A percentile compares a stretch with the other conserved stretches of the same genome.
Evolutionary conservation across 2,329 filamentous ascomycete genomes (phyloP).

Genomic region (Cladosporium sp.): DNA sequence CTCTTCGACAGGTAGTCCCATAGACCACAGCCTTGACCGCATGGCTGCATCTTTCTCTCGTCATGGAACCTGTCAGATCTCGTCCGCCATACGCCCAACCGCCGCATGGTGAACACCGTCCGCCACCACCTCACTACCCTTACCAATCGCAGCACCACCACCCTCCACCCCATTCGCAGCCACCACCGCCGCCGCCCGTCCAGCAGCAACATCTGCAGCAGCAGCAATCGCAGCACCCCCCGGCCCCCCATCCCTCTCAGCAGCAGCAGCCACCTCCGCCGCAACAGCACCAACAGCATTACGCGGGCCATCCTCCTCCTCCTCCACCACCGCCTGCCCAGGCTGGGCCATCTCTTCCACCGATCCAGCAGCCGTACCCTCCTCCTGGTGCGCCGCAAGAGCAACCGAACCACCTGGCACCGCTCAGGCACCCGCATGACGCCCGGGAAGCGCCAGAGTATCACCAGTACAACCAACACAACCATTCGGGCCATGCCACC

Average conservation of each 20-base stretch:
- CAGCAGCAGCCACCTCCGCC: slow-evolving; percentile 26
- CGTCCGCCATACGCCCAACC: slow-evolving; percentile 19
- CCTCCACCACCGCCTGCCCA: slow-evolving; percentile 21
- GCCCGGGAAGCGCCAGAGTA: slow-evolving; percentile 32
- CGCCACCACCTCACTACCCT: slow-evolving; percentile 21
- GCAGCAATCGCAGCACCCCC: too few relatives aligned
- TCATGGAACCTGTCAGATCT: slow-evolving; percentile 23
- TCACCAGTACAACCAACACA: slow-evolving; percentile 35
- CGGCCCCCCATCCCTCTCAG: background rate
- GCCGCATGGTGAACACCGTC: slow-evolving; percentile 13
- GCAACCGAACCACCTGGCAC: slow-evolving; percentile 29
- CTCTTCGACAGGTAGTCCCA: slow-evolving; percentile 21
- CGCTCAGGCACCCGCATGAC: slow-evolving; percentile 31
- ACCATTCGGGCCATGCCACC: slow-evolving; percentile 40
- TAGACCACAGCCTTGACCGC: slow-evolving; percentile 22
- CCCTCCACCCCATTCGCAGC: slow-evolving; percentile 22
- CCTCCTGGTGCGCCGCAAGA: slow-evolving; percentile 31
- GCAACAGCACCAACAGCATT: slow-evolving; percentile 24
- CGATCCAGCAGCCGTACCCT: slow-evolving; percentile 28
- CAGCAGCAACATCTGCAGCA: slow-evolving; percentile 24
- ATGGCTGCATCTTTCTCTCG: slow-evolving; percentile 20
- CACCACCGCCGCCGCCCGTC: slow-evolving; percentile 17
- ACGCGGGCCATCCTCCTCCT: slow-evolving; percentile 11
- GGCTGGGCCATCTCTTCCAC: slow-evolving; percentile 28
- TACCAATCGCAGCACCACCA: slow-evolving; percentile 24